Percentiles rank a stretch among this genome's conserved stretches.
These are phyloP conservation scores for Hypomontagnella submonticulosa DNA, from an alignment of 495 filamentous ascomycete genomes.

Conservation along the genomic window DNA sequence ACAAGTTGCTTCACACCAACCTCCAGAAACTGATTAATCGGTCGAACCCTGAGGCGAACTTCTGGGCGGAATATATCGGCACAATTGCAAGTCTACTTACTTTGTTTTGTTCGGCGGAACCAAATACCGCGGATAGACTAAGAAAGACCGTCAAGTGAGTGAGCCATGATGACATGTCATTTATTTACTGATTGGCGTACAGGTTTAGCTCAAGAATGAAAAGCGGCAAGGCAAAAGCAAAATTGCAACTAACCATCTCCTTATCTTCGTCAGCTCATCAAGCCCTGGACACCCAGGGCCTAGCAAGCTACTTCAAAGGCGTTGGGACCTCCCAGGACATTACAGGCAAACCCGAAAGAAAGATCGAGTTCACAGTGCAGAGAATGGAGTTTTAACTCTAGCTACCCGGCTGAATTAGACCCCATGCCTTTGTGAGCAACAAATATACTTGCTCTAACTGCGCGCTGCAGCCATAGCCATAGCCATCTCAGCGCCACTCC, in stretches of 20 bases:
- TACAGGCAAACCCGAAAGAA: constrained; percentile 38
- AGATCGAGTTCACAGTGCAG: constrained; percentile 40
- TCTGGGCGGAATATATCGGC: constrained; percentile 60
- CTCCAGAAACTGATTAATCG: constrained; percentile 51
- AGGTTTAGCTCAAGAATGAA: constrained; percentile 48
- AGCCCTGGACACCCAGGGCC: constrained; percentile 39
- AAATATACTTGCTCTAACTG: constrained; percentile 20
- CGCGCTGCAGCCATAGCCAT: constrained; percentile 21
- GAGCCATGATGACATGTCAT: neutral
- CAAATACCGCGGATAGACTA: constrained; percentile 38
- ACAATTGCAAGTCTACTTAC: constrained; percentile 51
- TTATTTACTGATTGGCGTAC: constrained; percentile 10
- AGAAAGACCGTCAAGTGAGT: constrained; percentile 49
- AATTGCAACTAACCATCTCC: constrained; percentile 47
- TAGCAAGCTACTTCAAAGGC: constrained; percentile 47
- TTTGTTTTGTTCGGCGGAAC: constrained; percentile 49
- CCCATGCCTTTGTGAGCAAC: constrained; percentile 2
- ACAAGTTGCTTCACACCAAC: constrained; percentile 53
- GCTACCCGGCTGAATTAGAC: neutral
- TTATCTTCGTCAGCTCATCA: constrained; percentile 39
- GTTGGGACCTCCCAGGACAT: constrained; percentile 45
- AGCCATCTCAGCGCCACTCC: constrained; percentile 19
- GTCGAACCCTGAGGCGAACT: constrained; percentile 48
- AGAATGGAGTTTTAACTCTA: constrained; percentile 37
- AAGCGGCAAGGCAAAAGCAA: constrained; percentile 43